phyloP scores from a whole-genome alignment of 1,284 basidiomycete species.

The Ceratobasidium sp. region DNA sequence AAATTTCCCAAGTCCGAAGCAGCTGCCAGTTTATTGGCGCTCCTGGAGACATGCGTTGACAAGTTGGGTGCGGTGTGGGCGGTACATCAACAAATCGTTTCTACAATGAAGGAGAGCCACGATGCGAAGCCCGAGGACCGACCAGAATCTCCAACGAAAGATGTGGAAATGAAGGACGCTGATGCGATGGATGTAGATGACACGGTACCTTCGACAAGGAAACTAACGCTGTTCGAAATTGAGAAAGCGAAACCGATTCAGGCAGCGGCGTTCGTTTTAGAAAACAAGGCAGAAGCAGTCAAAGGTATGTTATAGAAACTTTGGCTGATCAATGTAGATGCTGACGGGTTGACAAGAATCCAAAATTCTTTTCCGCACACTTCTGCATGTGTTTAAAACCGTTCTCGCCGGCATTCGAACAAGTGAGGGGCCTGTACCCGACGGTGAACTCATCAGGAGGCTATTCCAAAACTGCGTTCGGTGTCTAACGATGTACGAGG shows the following conservation, averaged over 20 bases:
- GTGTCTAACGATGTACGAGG: constrained; percentile 88
- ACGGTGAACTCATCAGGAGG: constrained; percentile 86
- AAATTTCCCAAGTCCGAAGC: constrained; percentile 77
- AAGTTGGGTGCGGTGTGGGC: constrained; percentile 82
- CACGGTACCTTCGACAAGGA: constrained; percentile 1
- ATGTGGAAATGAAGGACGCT: constrained; percentile 21
- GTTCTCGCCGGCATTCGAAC: constrained; percentile 82
- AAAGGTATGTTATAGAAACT: constrained; percentile 63
- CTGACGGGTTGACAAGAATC: constrained; percentile 63
- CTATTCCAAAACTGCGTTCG: constrained; percentile 88
- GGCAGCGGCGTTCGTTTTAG: constrained; percentile 73
- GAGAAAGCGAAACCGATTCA: constrained; percentile 83
- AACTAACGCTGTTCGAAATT: constrained; percentile 53
- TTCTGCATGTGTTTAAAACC: constrained; percentile 90
- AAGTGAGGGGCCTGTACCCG: constrained; percentile 78
- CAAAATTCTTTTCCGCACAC: constrained; percentile 84
- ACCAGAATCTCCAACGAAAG: constrained; percentile 5
- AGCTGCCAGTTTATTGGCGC: constrained; percentile 69
- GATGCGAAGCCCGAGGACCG: constrained; percentile 45
- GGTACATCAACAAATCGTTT: constrained; percentile 63
- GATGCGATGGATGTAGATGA: constrained; percentile 31
- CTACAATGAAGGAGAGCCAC: constrained; percentile 55
- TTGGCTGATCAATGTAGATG: not conserved
- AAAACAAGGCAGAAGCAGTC: constrained; percentile 77
- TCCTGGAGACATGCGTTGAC: constrained; percentile 87